Base-by-base conservation (phyloP, 306 rosid genomes). In the Trifolium repens region DNA sequence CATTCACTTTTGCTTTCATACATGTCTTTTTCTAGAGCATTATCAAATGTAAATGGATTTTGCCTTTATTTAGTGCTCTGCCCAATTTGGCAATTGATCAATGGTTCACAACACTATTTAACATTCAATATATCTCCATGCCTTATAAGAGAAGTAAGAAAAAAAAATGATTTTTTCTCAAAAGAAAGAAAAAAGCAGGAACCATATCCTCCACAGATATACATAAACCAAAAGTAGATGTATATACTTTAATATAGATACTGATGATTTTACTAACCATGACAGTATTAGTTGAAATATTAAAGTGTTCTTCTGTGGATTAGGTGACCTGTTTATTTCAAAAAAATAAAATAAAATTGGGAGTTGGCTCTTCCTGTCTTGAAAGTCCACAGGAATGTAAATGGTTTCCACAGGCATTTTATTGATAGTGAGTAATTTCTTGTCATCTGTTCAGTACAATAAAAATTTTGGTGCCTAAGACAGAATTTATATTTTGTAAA, bases 101-200 rank as follows among this genome's bases (percentile, higher is more conserved):
- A 54, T 65, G 74, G 78, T 72, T 52, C 62, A 54, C 73, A 65
- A 42, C 46, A 71, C 67, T 27, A 69, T 70, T 71, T 61, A 50
- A 19, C 34, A 50, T 61, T 70, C 47, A 27, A 55, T 3, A 63
- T 63, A 54, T 72, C 37, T 63, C 17, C 39, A 40, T 63, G 16
- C 73, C 78, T 72, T 79, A 59, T 32, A 53, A 57, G 69, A 57
- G 75, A 67, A 76, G 80, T 9, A 42, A 42, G 13, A 1, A 26
- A 14, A 58, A 7, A 53, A 0, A 3, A 17, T 19, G 60, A 53
- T 2, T 9, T 53, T 53, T 8, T 53, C 19, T 53, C 10, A 17
- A 53, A 2, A 52, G 16, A 52, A 16, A 8, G 7, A 53, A 53
- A 13, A 57, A 53, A 16, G 19, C 22, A 35, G 69, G 75, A 77